Percentiles rank a stretch among this genome's conserved stretches.
These are phyloP conservation scores for Cryptosporidium viatorum DNA, from an alignment of 169 alveolate species.

Conservation along the genomic window DNA sequence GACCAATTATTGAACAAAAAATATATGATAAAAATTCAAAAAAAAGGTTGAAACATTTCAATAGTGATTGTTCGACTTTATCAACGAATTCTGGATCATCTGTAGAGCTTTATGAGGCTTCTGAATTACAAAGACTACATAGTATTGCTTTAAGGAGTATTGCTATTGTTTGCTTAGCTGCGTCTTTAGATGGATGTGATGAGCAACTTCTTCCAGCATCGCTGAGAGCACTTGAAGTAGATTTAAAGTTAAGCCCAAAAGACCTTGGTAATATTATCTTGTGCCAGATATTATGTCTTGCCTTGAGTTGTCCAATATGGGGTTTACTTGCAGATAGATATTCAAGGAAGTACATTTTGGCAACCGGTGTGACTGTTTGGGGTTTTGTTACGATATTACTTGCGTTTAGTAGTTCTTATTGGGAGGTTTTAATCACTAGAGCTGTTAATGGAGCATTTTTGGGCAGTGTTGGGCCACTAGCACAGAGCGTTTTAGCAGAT, in stretches of 20 bases:
- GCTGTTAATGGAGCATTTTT: conserved; percentile 86
- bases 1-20: not conserved
- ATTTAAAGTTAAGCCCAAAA: conserved; percentile 86
- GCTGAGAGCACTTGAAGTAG: conserved; percentile 89
- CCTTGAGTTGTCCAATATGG: conserved; percentile 90
- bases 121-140: conserved; percentile 58
- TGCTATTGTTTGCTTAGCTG: conserved; percentile 86
- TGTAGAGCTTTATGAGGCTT: conserved; percentile 52
- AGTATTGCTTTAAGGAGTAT: conserved; percentile 72
- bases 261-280: conserved; percentile 85
- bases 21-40: not conserved
- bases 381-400: conserved; percentile 86
- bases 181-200: conserved; percentile 90
- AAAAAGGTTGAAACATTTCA: not conserved
- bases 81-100: conserved; percentile 57
- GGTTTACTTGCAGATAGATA: conserved; percentile 88
- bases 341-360: conserved; percentile 86
- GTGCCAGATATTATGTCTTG: conserved; percentile 87
- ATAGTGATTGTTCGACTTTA: conserved; percentile 14
- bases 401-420: conserved; percentile 83
- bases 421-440: conserved; percentile 83
- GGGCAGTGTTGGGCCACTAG: conserved; percentile 88
- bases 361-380: conserved; percentile 87
- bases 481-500: conserved; percentile 88
- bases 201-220: conserved; percentile 90